Conservation (phyloP, 106 monocot genomes). For the Dendrobium officinale region DNA sequence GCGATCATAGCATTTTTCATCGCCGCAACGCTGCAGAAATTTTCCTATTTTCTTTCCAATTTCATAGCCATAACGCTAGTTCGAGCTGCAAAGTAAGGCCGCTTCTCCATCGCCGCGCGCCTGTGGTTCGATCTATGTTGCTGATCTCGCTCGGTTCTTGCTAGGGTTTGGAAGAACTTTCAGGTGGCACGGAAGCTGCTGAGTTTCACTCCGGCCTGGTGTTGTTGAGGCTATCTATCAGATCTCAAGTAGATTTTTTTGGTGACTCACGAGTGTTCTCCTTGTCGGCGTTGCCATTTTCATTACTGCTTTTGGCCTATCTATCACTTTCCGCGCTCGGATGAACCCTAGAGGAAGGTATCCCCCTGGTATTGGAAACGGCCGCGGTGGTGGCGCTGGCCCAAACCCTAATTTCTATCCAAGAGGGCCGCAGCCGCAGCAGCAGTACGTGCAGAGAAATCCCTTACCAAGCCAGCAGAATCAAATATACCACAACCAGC, state of each 20-base stretch:
- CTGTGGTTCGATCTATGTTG: no score
- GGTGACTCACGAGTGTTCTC: background rate
- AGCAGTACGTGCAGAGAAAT: background rate
- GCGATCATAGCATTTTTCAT: no score
- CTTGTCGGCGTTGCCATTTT: background rate
- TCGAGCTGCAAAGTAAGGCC: no score
- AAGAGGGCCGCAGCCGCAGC: background rate
- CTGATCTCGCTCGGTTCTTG: background rate
- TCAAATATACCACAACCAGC: conserved; percentile 23
- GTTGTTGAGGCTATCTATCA: background rate
- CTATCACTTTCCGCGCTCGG: background rate
- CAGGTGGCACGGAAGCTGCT: background rate
- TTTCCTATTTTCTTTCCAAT: no score
- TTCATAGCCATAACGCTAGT: no score
- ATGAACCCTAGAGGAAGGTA: conserved; percentile 17
- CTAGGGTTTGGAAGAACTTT: background rate
- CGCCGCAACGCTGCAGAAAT: no score
- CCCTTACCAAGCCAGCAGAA: background rate
- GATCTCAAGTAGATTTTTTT: background rate
- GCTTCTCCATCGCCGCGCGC: no score
- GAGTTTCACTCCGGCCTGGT: background rate
- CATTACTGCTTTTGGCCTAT: background rate
- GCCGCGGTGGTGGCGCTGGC: conserved; percentile 3
- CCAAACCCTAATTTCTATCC: conserved; percentile 14
- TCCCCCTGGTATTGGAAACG: conserved; percentile 15